Percentiles rank a stretch among this genome's conserved stretches.
Evolutionary conservation across 2,329 filamentous ascomycete species (phyloP).

Genomic region (Alternaria viburni): DNA sequence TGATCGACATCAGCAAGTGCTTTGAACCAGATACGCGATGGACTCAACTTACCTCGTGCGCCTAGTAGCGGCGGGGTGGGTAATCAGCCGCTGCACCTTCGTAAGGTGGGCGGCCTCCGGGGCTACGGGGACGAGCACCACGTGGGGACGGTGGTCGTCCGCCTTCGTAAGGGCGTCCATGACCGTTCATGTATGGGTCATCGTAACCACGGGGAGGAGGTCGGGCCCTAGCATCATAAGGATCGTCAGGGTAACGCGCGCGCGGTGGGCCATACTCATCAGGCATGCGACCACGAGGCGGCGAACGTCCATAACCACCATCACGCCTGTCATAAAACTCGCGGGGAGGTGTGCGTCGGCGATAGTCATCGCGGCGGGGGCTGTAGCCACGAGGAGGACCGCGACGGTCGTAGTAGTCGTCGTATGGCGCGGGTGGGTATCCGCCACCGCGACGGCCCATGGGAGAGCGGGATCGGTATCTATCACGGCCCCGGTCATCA

Average conservation of each 20-base stretch:
- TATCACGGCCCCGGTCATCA: conserved; percentile 74
- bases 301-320: conserved; percentile 61
- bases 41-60: conserved; percentile 7
- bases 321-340: conserved; percentile 86
- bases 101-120: conserved; percentile 67
- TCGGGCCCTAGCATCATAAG: conserved; percentile 65
- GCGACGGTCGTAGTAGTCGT: conserved; percentile 78
- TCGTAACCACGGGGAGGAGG: conserved; percentile 62
- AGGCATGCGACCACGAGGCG: conserved; percentile 73
- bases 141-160: conserved; percentile 54
- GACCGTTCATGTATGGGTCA: conserved; percentile 67
- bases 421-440: conserved; percentile 65
- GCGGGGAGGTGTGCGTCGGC: conserved; percentile 77
- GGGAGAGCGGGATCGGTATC: conserved; percentile 78
- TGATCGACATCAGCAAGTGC: conserved; percentile 1
- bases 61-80: conserved; percentile 46
- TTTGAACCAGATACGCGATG: not conserved
- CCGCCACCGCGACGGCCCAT: conserved; percentile 67
- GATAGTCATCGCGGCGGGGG: conserved; percentile 84
- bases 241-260: conserved; percentile 72
- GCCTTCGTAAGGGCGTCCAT: conserved; percentile 61
- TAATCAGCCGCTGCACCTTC: conserved; percentile 54
- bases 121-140: conserved; percentile 52
- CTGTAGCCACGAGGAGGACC: conserved; percentile 83
- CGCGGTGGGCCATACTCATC: conserved; percentile 76